Conservation (phyloP, 768 basidiomycete genomes). For the Boletus bicolor region DNA sequence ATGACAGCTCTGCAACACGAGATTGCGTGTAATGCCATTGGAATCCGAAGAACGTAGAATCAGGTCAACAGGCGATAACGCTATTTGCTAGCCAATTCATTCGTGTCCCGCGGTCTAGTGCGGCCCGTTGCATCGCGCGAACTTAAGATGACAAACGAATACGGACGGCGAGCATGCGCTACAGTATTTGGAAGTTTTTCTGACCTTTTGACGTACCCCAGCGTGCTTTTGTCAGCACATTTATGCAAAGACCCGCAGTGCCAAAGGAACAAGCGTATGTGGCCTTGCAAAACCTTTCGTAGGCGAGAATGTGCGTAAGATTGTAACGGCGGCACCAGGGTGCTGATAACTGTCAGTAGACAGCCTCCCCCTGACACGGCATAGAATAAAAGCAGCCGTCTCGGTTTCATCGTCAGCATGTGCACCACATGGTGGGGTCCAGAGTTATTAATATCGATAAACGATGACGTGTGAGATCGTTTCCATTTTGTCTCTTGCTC, state of each 20-base stretch:
- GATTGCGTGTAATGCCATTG: background rate
- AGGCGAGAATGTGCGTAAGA: background rate
- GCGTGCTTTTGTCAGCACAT: background rate
- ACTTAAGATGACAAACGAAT: background rate
- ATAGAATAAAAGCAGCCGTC: background rate
- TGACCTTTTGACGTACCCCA: background rate
- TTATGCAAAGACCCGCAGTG: background rate
- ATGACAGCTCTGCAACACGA: background rate
- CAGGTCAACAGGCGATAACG: background rate
- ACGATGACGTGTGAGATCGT: background rate
- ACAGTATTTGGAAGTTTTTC: background rate
- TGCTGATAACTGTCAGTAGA: background rate
- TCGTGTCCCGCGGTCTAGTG: background rate
- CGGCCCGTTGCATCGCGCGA: background rate
- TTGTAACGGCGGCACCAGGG: background rate
- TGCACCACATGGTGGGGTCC: background rate
- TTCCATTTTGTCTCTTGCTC: slow-evolving; percentile 1
- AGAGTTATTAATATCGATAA: background rate
- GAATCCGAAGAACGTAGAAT: background rate
- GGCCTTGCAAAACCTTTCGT: background rate
- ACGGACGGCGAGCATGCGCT: background rate
- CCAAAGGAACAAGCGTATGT: background rate
- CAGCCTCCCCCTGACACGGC: background rate
- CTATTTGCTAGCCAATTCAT: background rate
- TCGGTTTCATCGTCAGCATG: background rate